phyloP scores from a whole-genome alignment of 1,139 yeast genomes.

The Kluyveromyces marxianus region DNA sequence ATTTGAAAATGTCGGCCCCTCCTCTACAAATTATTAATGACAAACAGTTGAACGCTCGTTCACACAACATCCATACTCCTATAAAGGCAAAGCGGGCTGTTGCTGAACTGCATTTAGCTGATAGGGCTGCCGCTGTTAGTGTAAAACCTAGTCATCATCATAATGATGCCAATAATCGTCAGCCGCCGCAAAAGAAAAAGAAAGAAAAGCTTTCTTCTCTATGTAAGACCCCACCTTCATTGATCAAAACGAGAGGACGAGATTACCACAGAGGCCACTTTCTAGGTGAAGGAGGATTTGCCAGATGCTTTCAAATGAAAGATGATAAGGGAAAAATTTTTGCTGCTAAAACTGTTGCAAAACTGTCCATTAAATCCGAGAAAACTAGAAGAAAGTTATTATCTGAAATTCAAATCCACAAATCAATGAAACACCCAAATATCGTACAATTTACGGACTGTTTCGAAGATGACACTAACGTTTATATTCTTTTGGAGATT shows the following conservation, averaged over 20 bases:
- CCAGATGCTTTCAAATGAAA: slow-evolving; percentile 95
- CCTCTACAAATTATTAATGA: slow-evolving; percentile 30
- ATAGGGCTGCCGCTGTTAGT: slow-evolving; percentile 6
- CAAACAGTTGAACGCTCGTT: slow-evolving; percentile 28
- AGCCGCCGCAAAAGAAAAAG: slow-evolving; percentile 46
- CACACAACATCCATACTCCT: slow-evolving; percentile 26
- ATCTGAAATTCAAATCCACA: slow-evolving; percentile 93
- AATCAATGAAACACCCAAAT: slow-evolving; percentile 80
- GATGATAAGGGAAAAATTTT: slow-evolving; percentile 79
- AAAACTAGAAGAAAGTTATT: slow-evolving; percentile 84
- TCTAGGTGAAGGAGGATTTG: slow-evolving; percentile 98
- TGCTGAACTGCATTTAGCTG: slow-evolving; percentile 6
- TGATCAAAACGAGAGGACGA: slow-evolving; percentile 82
- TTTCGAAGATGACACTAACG: slow-evolving; percentile 91
- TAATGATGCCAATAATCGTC: slow-evolving; percentile 20
- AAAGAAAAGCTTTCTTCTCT: slow-evolving; percentile 81
- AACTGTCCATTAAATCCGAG: slow-evolving; percentile 83
- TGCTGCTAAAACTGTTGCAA: slow-evolving; percentile 98
- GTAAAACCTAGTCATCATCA: slow-evolving; percentile 3
- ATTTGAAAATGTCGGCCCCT: slow-evolving; percentile 19
- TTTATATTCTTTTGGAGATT: slow-evolving; percentile 84
- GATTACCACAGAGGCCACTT: slow-evolving; percentile 88
- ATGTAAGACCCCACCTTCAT: slow-evolving; percentile 92
- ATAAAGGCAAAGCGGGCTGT: slow-evolving; percentile 15
- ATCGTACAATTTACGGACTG: slow-evolving; percentile 90